phyloP scores from a whole-genome alignment of 1,284 basidiomycete genomes.

The Leucocoprinus gongylophorus region DNA sequence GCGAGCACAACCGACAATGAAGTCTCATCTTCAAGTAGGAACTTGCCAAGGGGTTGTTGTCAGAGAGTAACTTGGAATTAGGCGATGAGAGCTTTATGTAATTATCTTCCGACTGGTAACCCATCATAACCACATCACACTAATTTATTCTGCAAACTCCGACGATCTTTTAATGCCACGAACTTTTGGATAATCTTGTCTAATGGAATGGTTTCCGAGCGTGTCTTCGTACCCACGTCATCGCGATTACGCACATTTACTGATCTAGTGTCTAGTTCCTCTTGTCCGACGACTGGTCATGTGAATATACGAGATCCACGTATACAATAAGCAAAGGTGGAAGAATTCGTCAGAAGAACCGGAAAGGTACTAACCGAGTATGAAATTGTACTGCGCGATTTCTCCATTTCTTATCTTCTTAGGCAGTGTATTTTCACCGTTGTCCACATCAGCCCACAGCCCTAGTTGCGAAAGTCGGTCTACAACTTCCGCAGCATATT shows the following conservation, averaged over 20 bases:
- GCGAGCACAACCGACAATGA: too few relatives aligned
- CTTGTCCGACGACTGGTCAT: constrained; percentile 81
- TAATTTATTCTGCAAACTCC: constrained; percentile 48
- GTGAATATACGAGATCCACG: background rate
- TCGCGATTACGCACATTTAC: constrained; percentile 96
- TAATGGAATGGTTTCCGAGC: constrained; percentile 60
- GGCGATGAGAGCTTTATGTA: background rate
- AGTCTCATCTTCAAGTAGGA: too few relatives aligned
- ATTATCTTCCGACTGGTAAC: background rate
- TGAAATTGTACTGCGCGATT: constrained; percentile 95
- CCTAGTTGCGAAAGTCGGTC: constrained; percentile 64
- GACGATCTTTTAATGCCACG: constrained; percentile 54
- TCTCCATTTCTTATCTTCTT: constrained; percentile 97
- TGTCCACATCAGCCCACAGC: constrained; percentile 89
- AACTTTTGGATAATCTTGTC: constrained; percentile 63
- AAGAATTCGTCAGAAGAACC: background rate
- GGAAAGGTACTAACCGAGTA: constrained; percentile 69
- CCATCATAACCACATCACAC: background rate
- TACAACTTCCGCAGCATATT: constrained; percentile 82
- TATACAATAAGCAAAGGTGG: background rate
- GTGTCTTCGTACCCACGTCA: constrained; percentile 78
- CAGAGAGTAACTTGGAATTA: background rate
- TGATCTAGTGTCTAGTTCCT: constrained; percentile 77
- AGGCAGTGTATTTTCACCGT: constrained; percentile 85
- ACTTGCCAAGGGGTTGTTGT: too few relatives aligned